phyloP scores from a whole-genome alignment of 208 protist species.

The Acanthamoeba healyi region DNA sequence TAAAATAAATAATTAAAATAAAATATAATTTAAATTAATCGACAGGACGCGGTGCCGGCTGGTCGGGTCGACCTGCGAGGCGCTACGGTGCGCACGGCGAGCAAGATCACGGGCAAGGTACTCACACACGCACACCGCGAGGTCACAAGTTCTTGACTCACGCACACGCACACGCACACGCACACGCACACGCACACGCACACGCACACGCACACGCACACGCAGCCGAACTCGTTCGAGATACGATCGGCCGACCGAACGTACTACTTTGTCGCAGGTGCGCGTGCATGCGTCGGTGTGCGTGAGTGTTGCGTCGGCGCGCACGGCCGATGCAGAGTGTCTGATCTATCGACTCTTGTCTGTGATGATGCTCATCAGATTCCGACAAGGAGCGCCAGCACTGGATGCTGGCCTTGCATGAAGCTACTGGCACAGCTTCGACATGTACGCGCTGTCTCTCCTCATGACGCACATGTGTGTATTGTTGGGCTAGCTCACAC shows the following conservation, averaged over 20 bases:
- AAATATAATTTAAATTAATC: not conserved
- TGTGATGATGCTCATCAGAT: not conserved
- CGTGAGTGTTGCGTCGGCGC: not conserved
- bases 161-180: no score
- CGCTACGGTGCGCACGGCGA: not conserved
- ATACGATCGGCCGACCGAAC: not conserved
- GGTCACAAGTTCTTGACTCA: not conserved
- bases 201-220: no score
- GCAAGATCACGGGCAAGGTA: conserved; percentile 9
- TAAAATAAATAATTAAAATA: no score
- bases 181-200: no score
- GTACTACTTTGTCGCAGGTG: not conserved
- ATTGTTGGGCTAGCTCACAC: no score
- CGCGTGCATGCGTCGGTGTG: not conserved
- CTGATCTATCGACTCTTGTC: not conserved
- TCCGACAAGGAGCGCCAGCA: not conserved
- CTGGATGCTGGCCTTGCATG: conserved; percentile 15
- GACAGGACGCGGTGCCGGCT: not conserved
- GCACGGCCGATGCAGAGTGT: no score
- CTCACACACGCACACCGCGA: not conserved
- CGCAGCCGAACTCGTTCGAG: not conserved
- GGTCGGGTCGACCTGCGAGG: not conserved
- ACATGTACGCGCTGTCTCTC: not conserved
- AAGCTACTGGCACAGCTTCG: not conserved
- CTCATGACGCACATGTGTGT: not conserved